Conservation (phyloP, 306 rosid genomes). For the Medicago arabica region DNA sequence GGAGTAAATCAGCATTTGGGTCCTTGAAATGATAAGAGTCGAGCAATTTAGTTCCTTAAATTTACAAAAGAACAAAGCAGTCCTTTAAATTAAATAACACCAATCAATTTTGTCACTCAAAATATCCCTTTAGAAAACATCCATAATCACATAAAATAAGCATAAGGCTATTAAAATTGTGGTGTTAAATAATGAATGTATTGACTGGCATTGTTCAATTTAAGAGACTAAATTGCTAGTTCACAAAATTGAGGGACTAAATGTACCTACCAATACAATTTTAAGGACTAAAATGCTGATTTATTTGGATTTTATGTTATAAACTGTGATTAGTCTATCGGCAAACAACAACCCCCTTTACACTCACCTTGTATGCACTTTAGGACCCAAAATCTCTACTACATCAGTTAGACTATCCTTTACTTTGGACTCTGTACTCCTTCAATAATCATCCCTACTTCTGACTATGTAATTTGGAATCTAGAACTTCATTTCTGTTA, state of each 20-base stretch:
- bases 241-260: neutral
- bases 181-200: neutral
- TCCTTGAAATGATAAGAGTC: too few relatives aligned
- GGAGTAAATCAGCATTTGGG: too few relatives aligned
- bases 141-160: neutral
- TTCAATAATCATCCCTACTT: neutral
- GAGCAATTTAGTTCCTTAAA: too few relatives aligned
- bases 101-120: neutral
- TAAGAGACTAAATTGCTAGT: too few relatives aligned
- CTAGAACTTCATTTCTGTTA: conserved; percentile 13
- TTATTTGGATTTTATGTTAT: neutral
- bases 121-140: neutral
- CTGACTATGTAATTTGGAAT: too few relatives aligned
- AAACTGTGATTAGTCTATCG: neutral
- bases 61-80: too few relatives aligned
- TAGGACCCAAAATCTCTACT: conserved; percentile 13
- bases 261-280: neutral
- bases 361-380: neutral
- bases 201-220: neutral
- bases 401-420: neutral
- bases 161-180: neutral
- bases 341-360: neutral
- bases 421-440: neutral
- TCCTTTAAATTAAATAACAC: neutral
- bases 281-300: neutral